A percentile compares a stretch with the other conserved stretches of the same genome.
These are phyloP conservation scores for Ilyonectria mors-panacis DNA, from an alignment of 2,329 filamentous ascomycete species.

Conservation along the genomic window DNA sequence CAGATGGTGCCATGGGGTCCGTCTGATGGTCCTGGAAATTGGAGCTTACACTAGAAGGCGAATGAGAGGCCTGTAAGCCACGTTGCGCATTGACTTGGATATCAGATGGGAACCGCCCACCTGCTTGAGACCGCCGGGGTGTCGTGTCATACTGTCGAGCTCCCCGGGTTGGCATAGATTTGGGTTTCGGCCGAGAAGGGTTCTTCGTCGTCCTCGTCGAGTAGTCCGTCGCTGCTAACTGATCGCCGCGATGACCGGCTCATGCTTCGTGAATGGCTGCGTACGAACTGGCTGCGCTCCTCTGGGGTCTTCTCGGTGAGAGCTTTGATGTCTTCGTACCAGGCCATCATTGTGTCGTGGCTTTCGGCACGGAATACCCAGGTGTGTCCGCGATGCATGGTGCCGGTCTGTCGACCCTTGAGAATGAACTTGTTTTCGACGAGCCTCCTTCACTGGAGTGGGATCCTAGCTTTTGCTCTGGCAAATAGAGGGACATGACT, in stretches of 20 bases:
- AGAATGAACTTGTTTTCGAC: slow-evolving; percentile 99
- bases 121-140: slow-evolving; percentile 84
- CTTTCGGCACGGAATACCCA: slow-evolving; percentile 81
- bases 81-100: slow-evolving; percentile 84
- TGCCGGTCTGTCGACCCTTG: slow-evolving; percentile 93
- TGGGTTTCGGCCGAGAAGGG: slow-evolving; percentile 70
- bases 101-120: slow-evolving; percentile 97
- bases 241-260: slow-evolving; percentile 77
- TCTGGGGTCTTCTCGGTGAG: slow-evolving; percentile 91
- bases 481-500: slow-evolving; percentile 95
- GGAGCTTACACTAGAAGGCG: slow-evolving; percentile 87
- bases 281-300: slow-evolving; percentile 89
- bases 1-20: slow-evolving; percentile 73
- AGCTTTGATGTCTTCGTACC: slow-evolving; percentile 93
- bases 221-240: slow-evolving; percentile 81
- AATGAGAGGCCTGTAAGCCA: slow-evolving; percentile 84
- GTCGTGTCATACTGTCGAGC: slow-evolving; percentile 65
- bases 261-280: slow-evolving; percentile 82
- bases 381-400: slow-evolving; percentile 87
- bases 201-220: slow-evolving; percentile 80
- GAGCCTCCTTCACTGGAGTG: slow-evolving; percentile 86
- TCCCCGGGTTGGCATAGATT: slow-evolving; percentile 60
- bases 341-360: slow-evolving; percentile 96
- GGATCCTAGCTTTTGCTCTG: slow-evolving; percentile 95
- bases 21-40: slow-evolving; percentile 61